Evolutionary conservation across 495 filamentous ascomycete species (phyloP).

Genomic region (Thermothielavioides terrestris): DNA sequence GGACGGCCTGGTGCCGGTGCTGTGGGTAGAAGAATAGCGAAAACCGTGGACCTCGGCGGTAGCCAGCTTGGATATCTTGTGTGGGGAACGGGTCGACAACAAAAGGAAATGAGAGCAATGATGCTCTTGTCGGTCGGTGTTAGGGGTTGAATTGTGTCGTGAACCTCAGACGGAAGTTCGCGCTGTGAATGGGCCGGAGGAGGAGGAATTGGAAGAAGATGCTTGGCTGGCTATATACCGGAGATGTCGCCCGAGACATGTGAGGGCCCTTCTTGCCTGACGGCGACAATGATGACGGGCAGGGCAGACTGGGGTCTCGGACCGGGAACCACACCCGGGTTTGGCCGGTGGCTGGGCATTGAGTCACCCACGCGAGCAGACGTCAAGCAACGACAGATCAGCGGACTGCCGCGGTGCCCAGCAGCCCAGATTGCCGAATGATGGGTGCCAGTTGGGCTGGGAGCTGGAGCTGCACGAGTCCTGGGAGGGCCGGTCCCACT

Average conservation of each 20-base stretch:
- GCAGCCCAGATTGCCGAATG: conserved; percentile 12
- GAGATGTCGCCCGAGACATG: neutral
- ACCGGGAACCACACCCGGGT: no score
- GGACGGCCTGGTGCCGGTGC: conserved; percentile 2
- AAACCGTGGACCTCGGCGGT: conserved; percentile 1
- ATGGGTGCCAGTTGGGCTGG: conserved; percentile 22
- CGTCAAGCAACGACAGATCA: conserved; percentile 5
- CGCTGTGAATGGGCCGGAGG: conserved; percentile 2
- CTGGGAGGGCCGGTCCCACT: no score
- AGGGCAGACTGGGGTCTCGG: no score
- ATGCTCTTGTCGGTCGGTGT: neutral
- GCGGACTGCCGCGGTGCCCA: conserved; percentile 2
- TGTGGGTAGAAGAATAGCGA: neutral
- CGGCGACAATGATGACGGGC: conserved; percentile 1
- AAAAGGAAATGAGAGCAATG: neutral
- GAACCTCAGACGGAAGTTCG: conserved; percentile 6
- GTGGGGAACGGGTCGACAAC: neutral
- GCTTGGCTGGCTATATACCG: conserved; percentile 12
- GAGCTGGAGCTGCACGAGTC: conserved; percentile 8
- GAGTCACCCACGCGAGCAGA: conserved; percentile 11
- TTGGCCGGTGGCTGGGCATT: conserved; percentile 17
- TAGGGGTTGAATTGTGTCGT: conserved; percentile 11
- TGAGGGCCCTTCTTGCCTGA: neutral
- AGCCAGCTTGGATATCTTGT: conserved; percentile 17
- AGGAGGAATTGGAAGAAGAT: conserved; percentile 9